Evolutionary conservation across 73 alveolate genomes (phyloP), one percentile per base, ranked within the genome.

Genomic region (Tetrahymena elliotti): DNA sequence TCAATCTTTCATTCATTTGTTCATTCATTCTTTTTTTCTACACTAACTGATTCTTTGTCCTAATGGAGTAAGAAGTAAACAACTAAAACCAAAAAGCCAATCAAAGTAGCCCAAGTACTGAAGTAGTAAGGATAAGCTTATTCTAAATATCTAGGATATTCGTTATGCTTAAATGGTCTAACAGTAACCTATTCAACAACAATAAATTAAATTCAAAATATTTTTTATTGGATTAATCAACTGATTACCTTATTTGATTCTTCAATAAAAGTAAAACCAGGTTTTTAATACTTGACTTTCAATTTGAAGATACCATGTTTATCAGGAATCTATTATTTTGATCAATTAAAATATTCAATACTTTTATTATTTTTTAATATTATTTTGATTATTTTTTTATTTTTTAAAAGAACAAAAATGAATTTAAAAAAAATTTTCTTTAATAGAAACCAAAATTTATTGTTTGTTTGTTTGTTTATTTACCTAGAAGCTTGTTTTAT

Each of bases 151-250:
- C 96, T 94, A 33, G 83, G 93, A 88, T 94, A 53, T 92, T 94
- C 96, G 84, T 94, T 94, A 83, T 94, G 96, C 92, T 94, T 94
- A 35, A 84, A 94, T 10, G 96, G 96, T 94, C 96, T 41, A 16
- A 94, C 96, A 33, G 96, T 94, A 84, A 94, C 93, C 84, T 94
- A 84, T 94, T 94, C 92, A 38, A 54, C 95, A 39, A 94, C 27
- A 10, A 68, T n/a, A n/a, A 68, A 27, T 68, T n/a, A 12, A 6
- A 0, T 18, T 47, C 20, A 7, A 47, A 47, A 47, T 47, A n/a
- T n/a, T n/a, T n/a, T n/a, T 40, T 40, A 10, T 40, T 40, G 15
- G 8, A 10, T 68, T 4, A 27, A 27, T 68, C 11, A 53, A 68
- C 10, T 68, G 18, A 22, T 11, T 68, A 68, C 88, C 22, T 68